phyloP scores from a whole-genome alignment of 257 asterid species.

The Gentiana dahurica region DNA sequence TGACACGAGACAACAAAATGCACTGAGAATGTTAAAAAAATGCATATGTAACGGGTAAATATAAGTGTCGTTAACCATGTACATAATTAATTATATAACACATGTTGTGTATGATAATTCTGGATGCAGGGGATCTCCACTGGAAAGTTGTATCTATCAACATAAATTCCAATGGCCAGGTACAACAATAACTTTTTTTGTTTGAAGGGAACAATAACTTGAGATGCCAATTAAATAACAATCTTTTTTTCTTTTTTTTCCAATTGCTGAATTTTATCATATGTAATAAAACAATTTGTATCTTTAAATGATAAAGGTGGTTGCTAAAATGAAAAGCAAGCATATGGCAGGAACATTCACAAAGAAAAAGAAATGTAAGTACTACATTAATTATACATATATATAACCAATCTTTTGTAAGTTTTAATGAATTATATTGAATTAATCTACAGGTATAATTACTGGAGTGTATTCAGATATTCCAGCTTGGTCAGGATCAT shows the following conservation, averaged over 20 bases:
- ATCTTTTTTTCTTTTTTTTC: no score
- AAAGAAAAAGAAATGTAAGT: conserved; percentile 85
- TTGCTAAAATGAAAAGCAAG: conserved; percentile 81
- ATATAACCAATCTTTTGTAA: no score
- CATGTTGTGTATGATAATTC: conserved; percentile 3
- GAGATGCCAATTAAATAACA: no score
- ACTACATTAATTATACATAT: background rate
- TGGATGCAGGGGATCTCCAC: conserved; percentile 73
- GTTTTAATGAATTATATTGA: no score
- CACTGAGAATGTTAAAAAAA: no score
- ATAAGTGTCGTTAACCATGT: no score
- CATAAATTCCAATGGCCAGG: conserved; percentile 61
- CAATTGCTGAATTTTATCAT: no score
- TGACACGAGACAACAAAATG: no score
- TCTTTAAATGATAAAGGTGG: conserved; percentile 47
- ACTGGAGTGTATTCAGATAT: conserved; percentile 45
- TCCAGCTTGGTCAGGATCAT: conserved; percentile 59
- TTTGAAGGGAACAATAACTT: no score
- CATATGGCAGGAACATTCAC: conserved; percentile 87
- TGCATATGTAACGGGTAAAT: no score
- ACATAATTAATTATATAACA: no score
- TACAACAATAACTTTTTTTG: conserved; percentile 3
- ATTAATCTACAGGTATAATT: conserved; percentile 33
- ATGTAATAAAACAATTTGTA: background rate
- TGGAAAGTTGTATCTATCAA: conserved; percentile 75